These are phyloP conservation scores for Atkinsonella texensis DNA, from an alignment of 2,329 filamentous ascomycete genomes.

Conservation along the genomic window DNA sequence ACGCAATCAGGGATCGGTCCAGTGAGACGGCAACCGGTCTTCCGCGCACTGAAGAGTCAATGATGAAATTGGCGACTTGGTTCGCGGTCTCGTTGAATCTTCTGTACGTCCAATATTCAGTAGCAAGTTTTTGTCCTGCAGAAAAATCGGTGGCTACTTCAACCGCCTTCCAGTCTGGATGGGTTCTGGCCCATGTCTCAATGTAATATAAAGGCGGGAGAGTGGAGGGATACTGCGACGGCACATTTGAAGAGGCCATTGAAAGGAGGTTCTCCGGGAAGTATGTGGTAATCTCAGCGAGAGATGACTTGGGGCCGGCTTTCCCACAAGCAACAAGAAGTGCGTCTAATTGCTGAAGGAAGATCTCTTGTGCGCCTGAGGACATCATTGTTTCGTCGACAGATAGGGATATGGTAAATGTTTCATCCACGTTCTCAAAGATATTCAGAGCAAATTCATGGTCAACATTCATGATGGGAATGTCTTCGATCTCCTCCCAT, in stretches of 20 bases:
- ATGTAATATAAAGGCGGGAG: background rate
- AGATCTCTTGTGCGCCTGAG: background rate
- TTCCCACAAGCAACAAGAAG: background rate
- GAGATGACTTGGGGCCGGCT: background rate
- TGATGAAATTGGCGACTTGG: background rate
- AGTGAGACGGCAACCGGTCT: background rate
- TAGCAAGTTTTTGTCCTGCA: slow-evolving; percentile 16
- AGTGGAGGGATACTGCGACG: background rate
- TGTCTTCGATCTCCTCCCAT: background rate
- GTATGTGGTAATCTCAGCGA: background rate
- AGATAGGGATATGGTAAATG: background rate
- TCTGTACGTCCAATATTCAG: slow-evolving; percentile 1
- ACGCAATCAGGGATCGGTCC: background rate
- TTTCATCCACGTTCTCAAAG: slow-evolving; percentile 11
- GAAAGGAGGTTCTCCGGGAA: background rate
- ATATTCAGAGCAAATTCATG: slow-evolving; percentile 28
- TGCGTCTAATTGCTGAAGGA: background rate
- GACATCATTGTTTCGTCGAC: background rate
- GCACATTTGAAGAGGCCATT: background rate
- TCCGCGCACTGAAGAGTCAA: background rate
- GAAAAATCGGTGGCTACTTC: slow-evolving; percentile 28
- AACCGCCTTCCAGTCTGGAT: slow-evolving; percentile 41
- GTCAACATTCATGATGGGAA: slow-evolving; percentile 23
- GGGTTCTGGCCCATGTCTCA: slow-evolving; percentile 8
- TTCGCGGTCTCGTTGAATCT: background rate